Evolutionary conservation across 257 asterid genomes (phyloP), one percentile per base, ranked within the genome.

Genomic region (Petrea volubilis): DNA sequence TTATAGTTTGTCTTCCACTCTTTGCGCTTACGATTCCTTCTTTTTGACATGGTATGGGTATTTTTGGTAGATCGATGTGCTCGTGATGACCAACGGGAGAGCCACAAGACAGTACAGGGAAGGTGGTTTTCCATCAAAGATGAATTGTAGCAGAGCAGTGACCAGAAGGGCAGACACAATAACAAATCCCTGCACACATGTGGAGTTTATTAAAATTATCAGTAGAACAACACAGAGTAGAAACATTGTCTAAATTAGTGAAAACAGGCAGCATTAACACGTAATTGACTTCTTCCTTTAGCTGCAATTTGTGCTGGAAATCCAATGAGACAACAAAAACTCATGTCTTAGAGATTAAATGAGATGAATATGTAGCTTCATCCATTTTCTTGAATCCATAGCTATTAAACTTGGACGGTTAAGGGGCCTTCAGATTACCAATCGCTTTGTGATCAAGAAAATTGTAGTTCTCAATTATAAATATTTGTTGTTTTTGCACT

Each of bases 131-230:
- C 97, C 96, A 43, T 94, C 99, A 28, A 91, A 91, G 65, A 90
- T 62, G 81, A 75, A 87, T 77, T 94, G 99, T 38, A 91, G 81
- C 77, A 94, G 78, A 33, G 99, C 98, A 8, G 99, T 94, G 59
- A 91, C 99, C 21, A 91, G 83, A 65, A 91, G 93, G 23, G 99
- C 99, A 71, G 97, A 91, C 41, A 94, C 99, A 46, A 89, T 91
- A 28, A 91, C 93, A 80, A 94, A 94, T 61, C 97, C 99, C 99
- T 94, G 87, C 79, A 70, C 59, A 21, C 62, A 75, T 57, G 29
- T 46, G 0, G 59, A 70, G 18, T 68, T 62, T 14, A 62, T 75
- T 18, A 10, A 61, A 27, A 7, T 11, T n/a, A 65, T 70, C 47
- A 68, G 64, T 33, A 21, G 34, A 47, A 46, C 46, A 24, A 23